Percentiles rank a stretch among this genome's conserved stretches.
phyloP scores from a whole-genome alignment of 495 filamentous ascomycete species.

The Penicillium lagena region DNA sequence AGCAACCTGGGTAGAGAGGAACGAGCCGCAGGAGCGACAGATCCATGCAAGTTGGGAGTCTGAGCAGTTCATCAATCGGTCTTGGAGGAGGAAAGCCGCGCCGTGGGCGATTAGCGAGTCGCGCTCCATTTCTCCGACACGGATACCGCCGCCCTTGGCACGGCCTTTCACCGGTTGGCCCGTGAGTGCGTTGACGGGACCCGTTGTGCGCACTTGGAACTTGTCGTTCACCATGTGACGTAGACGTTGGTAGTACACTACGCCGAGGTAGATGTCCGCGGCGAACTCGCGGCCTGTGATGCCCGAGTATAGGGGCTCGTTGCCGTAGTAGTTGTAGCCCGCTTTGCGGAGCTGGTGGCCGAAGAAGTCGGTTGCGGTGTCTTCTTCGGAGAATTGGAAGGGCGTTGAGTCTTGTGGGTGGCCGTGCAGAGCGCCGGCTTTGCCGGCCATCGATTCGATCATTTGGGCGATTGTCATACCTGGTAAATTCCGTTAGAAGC shows the following conservation, averaged over 20 bases:
- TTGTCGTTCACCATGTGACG: conserved; percentile 99
- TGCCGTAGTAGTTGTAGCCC: conserved; percentile 96
- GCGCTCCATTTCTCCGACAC: conserved; percentile 98
- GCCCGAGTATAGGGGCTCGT: conserved; percentile 95
- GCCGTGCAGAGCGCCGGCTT: conserved; percentile 88
- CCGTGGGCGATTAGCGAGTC: conserved; percentile 93
- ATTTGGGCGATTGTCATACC: conserved; percentile 99
- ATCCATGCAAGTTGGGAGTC: conserved; percentile 85
- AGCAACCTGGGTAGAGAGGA: conserved; percentile 75
- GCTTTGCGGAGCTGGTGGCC: conserved; percentile 89
- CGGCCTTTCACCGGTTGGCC: conserved; percentile 96
- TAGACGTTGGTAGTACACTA: conserved; percentile 96
- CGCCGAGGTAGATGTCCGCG: conserved; percentile 92
- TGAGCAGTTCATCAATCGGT: conserved; percentile 93
- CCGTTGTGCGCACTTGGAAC: conserved; percentile 95
- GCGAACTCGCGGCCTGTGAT: conserved; percentile 92
- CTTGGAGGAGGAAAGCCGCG: conserved; percentile 88
- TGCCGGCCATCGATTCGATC: conserved; percentile 93
- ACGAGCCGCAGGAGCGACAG: conserved; percentile 80
- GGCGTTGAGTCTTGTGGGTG: conserved; percentile 91
- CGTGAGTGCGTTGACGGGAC: conserved; percentile 78
- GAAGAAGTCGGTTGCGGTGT: conserved; percentile 91
- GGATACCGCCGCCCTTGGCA: conserved; percentile 93
- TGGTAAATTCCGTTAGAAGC: conserved; percentile 1
- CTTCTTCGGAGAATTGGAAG: conserved; percentile 87